phyloP scores from a whole-genome alignment of 768 basidiomycete species.

The Mrakia blollopis region DNA sequence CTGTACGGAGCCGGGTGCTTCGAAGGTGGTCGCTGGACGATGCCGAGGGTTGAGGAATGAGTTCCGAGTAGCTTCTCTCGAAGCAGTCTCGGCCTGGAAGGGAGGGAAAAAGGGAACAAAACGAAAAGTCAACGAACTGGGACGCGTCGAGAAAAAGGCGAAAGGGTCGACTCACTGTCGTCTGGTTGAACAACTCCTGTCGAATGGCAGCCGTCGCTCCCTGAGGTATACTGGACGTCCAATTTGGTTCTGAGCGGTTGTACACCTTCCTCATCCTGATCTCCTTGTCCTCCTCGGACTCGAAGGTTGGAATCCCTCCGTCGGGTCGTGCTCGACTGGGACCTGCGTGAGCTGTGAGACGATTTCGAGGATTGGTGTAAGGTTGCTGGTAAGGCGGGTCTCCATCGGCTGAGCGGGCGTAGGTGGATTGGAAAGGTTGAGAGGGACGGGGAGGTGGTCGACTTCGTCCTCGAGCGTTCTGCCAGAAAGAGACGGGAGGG shows the following conservation, averaged over 20 bases:
- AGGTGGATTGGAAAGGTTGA: neutral
- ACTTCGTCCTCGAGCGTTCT: neutral
- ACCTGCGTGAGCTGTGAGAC: neutral
- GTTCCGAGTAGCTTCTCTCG: neutral
- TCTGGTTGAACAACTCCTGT: neutral
- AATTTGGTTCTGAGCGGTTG: neutral
- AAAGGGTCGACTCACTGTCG: neutral
- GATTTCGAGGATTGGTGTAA: neutral
- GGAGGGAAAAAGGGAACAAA: neutral
- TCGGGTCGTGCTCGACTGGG: neutral
- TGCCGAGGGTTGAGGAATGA: neutral
- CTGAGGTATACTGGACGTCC: neutral
- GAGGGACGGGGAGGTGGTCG: neutral
- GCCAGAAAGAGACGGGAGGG: neutral
- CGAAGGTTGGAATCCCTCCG: neutral
- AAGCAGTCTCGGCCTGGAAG: neutral
- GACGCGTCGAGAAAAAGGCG: neutral
- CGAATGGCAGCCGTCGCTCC: neutral
- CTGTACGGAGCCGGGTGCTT: neutral
- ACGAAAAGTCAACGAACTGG: neutral
- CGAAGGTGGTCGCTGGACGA: neutral
- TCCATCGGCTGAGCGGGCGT: neutral
- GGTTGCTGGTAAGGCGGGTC: neutral
- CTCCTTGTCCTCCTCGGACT: neutral
- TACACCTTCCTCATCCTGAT: neutral